A percentile compares a stretch with the other conserved stretches of the same genome.
Conservation (phyloP, 768 basidiomycete species). For the Coprinopsis strossmayeri region DNA sequence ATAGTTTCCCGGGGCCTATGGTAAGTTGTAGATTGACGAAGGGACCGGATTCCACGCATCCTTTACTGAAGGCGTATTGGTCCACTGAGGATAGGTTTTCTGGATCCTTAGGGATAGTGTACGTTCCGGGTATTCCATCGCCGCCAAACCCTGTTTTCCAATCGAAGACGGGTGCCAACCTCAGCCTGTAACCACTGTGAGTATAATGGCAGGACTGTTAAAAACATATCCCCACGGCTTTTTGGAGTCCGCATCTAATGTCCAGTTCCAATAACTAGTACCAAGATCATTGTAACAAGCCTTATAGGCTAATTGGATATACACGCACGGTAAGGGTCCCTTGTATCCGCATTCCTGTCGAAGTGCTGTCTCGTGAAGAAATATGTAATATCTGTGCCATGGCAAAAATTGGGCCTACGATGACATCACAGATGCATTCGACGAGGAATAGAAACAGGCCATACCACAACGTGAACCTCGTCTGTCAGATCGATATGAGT, state of each 20-base stretch:
- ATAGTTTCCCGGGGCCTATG: constrained; percentile 27
- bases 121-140: constrained; percentile 23
- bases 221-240: not conserved
- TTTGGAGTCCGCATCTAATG: constrained; percentile 25
- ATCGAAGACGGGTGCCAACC: constrained; percentile 28
- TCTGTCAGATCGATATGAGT: constrained; percentile 25
- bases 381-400: constrained; percentile 29
- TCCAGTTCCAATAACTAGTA: constrained; percentile 36
- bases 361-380: constrained; percentile 25
- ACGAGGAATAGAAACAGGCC: not conserved
- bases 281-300: not conserved
- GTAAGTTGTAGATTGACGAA: constrained; percentile 27
- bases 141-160: constrained; percentile 30
- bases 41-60: constrained; percentile 26
- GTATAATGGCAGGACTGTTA: not conserved
- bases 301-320: not conserved
- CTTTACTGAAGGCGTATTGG: constrained; percentile 11
- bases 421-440: no score
- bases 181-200: constrained; percentile 19
- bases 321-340: constrained; percentile 27
- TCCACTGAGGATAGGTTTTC: constrained; percentile 1
- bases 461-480: constrained; percentile 27
- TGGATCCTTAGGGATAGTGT: constrained; percentile 18
- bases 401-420: constrained; percentile 29
- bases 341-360: constrained; percentile 28